Evolutionary conservation across 176 grass and related monocot species (phyloP).

Genomic region (Oryza glumipatula): DNA sequence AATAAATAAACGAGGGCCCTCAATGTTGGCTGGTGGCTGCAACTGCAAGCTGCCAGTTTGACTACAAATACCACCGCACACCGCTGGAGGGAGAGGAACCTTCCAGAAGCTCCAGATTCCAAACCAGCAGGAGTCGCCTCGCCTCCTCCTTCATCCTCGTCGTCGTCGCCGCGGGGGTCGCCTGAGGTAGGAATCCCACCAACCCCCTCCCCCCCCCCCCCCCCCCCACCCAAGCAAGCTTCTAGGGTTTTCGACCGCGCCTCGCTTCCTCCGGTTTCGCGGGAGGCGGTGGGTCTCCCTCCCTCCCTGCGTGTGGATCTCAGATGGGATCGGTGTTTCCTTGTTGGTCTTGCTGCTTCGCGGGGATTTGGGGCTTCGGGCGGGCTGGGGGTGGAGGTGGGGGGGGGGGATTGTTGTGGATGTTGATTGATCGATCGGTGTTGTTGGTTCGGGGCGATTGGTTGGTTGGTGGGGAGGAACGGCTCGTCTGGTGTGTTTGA

Average conservation of each 20-base stretch:
- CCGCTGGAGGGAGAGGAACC: neutral
- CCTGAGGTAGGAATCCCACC: conserved; percentile 52
- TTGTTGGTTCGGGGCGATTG: no score
- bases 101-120: conserved; percentile 48
- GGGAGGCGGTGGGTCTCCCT: no score
- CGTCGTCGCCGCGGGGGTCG: conserved; percentile 28
- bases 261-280: neutral
- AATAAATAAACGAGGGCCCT: no score
- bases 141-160: conserved; percentile 3
- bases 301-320: neutral
- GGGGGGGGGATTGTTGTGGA: no score
- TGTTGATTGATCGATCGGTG: no score
- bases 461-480: no score
- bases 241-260: neutral
- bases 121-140: conserved; percentile 39
- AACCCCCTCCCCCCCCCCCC: no score
- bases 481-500: no score
- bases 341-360: neutral
- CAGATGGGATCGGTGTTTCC: neutral
- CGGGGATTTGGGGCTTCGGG: neutral
- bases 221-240: no score
- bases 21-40: no score
- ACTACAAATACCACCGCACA: neutral
- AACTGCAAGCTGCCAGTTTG: no score
- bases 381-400: no score